These are phyloP conservation scores for Pythium monospermum DNA, from an alignment of 352 stramenopile genomes.

Conservation along the genomic window DNA sequence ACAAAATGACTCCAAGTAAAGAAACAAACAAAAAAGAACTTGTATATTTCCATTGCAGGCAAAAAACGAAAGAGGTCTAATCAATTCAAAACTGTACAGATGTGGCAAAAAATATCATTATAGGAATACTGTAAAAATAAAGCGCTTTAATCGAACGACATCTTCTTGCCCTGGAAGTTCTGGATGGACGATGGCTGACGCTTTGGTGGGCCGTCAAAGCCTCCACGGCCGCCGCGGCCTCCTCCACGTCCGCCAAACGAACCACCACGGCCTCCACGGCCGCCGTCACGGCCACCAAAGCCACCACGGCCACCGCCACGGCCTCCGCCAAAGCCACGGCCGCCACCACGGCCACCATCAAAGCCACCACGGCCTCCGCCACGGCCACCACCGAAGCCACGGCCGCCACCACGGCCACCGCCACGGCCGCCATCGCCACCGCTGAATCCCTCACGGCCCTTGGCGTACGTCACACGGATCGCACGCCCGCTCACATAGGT, in stretches of 20 bases:
- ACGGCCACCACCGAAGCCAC: slow-evolving; percentile 53
- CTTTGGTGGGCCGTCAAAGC: slow-evolving; percentile 66
- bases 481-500: slow-evolving; percentile 89
- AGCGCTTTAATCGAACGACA: slow-evolving; percentile 98
- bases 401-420: slow-evolving; percentile 37
- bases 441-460: slow-evolving; percentile 48
- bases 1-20: no score
- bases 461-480: slow-evolving; percentile 95
- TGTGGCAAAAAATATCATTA: no score
- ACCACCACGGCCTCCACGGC: slow-evolving; percentile 26
- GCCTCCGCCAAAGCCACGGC: slow-evolving; percentile 45
- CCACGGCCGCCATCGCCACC: slow-evolving; percentile 27
- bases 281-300: slow-evolving; percentile 12
- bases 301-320: slow-evolving; percentile 37
- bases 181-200: slow-evolving; percentile 90
- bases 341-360: slow-evolving; percentile 55
- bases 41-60: no score
- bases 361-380: slow-evolving; percentile 48
- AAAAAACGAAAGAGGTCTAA: no score
- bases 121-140: no score
- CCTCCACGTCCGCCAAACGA: slow-evolving; percentile 31
- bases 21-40: no score
- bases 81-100: no score
- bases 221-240: slow-evolving; percentile 41
- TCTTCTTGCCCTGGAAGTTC: slow-evolving; percentile 94